Evolutionary conservation across 352 stramenopile species (phyloP).

Genomic region (Globisporangium ultimum): DNA sequence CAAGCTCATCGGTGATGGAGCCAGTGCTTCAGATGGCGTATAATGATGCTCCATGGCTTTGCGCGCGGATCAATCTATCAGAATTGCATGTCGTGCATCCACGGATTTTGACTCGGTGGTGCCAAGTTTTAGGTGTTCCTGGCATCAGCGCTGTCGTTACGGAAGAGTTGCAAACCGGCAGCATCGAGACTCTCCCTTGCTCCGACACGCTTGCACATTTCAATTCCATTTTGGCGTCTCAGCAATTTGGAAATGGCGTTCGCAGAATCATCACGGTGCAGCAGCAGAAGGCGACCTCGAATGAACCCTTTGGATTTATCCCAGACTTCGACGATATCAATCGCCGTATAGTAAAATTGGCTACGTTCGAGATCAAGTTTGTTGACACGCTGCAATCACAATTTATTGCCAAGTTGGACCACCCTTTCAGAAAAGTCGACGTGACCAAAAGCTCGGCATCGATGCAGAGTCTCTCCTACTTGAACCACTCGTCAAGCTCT

Average conservation of each 20-base stretch:
- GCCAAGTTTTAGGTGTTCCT: conserved; percentile 50
- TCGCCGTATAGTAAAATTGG: conserved; percentile 44
- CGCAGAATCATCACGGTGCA: conserved; percentile 64
- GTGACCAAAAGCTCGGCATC: conserved; percentile 52
- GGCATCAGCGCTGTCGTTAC: conserved; percentile 58
- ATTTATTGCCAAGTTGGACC: conserved; percentile 59
- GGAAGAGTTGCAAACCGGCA: conserved; percentile 46
- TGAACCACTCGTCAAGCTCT: conserved; percentile 29
- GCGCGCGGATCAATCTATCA: conserved; percentile 51
- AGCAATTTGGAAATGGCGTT: conserved; percentile 55
- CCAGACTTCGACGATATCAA: conserved; percentile 70
- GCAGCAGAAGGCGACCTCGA: conserved; percentile 49
- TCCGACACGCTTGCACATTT: conserved; percentile 44
- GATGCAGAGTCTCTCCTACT: conserved; percentile 54
- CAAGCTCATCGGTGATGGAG: conserved; percentile 49
- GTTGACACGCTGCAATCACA: conserved; percentile 50
- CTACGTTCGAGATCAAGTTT: conserved; percentile 41
- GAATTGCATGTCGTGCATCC: conserved; percentile 67
- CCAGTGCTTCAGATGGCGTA: conserved; percentile 58
- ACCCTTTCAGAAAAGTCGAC: conserved; percentile 44
- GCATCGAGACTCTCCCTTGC: conserved; percentile 4
- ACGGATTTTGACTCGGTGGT: conserved; percentile 47
- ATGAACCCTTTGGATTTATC: conserved; percentile 37
- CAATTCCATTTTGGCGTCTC: conserved; percentile 42
- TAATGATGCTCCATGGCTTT: conserved; percentile 71